Percentiles rank a stretch among this genome's conserved stretches.
phyloP scores from a whole-genome alignment of 2,329 filamentous ascomycete species.

The Cordyceps farinosa region DNA sequence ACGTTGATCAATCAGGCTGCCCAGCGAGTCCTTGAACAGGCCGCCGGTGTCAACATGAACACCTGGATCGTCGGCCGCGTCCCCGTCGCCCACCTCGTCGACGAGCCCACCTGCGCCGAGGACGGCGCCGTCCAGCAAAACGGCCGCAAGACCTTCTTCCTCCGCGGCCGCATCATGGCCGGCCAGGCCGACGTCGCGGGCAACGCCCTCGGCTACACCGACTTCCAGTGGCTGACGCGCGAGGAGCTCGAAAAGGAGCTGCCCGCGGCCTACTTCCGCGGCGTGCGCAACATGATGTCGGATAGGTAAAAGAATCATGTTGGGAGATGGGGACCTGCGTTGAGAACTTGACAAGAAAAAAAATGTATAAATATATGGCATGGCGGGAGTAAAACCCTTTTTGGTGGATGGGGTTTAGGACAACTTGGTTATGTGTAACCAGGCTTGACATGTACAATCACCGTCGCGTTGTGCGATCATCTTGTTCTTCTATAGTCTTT shows the following conservation, averaged over 20 bases:
- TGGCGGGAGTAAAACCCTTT: neutral
- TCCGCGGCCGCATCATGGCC: constrained; percentile 94
- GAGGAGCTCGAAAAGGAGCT: constrained; percentile 76
- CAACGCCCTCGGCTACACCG: constrained; percentile 68
- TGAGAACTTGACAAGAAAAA: neutral
- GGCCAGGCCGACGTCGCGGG: constrained; percentile 79
- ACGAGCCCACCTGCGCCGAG: constrained; percentile 45
- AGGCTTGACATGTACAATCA: constrained; percentile 10
- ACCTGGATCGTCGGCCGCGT: constrained; percentile 94
- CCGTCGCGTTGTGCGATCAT: neutral
- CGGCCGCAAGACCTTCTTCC: constrained; percentile 87
- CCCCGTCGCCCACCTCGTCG: constrained; percentile 76
- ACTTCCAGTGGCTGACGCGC: constrained; percentile 90
- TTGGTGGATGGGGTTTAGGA: neutral
- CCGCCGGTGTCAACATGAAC: constrained; percentile 94
- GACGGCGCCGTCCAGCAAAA: constrained; percentile 42
- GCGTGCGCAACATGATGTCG: constrained; percentile 78
- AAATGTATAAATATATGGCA: constrained; percentile 10
- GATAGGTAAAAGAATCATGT: constrained; percentile 54
- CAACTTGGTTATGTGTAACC: neutral
- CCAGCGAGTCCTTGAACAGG: constrained; percentile 69
- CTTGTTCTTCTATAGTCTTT: neutral
- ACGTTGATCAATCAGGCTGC: constrained; percentile 59
- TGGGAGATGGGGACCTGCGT: neutral
- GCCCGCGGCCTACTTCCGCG: constrained; percentile 64